Percentiles rank a stretch among this genome's conserved stretches.
Evolutionary conservation across 1,284 basidiomycete species (phyloP).

Genomic region (Schizophyllum commune): DNA sequence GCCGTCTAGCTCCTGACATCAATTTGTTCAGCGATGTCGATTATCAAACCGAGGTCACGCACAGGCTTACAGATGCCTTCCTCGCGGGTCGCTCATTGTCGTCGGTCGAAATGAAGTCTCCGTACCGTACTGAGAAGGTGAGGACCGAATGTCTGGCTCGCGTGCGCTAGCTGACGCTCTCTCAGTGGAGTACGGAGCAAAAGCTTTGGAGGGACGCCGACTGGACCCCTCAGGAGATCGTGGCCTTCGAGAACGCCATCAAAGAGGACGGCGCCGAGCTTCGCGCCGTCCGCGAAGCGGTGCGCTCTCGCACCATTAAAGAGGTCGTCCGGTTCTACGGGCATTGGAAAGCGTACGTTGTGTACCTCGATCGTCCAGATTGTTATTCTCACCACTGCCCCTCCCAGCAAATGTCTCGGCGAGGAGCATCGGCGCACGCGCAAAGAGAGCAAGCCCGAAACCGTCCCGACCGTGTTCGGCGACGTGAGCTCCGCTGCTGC

Average conservation of each 20-base stretch:
- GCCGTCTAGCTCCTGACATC: constrained; percentile 39
- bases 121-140: constrained; percentile 55
- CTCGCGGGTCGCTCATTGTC: constrained; percentile 44
- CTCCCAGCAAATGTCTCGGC: constrained; percentile 47
- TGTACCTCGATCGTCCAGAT: constrained; percentile 3
- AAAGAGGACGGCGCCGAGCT: constrained; percentile 68
- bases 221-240: constrained; percentile 66
- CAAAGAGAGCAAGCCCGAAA: constrained; percentile 35
- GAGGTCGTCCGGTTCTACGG: constrained; percentile 83
- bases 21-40: constrained; percentile 56
- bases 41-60: constrained; percentile 67
- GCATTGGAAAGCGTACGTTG: constrained; percentile 73
- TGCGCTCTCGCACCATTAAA: constrained; percentile 59
- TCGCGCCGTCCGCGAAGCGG: constrained; percentile 67
- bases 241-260: constrained; percentile 73
- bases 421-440: constrained; percentile 55
- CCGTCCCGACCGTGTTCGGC: constrained; percentile 20
- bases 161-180: background rate
- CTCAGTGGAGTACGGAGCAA: constrained; percentile 69
- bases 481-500: constrained; percentile 26
- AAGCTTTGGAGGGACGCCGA: constrained; percentile 59
- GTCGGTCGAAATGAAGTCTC: constrained; percentile 55
- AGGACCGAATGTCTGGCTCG: background rate
- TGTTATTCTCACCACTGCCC: constrained; percentile 11
- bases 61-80: constrained; percentile 59